Evolutionary conservation across 2,329 filamentous ascomycete genomes (phyloP), one percentile per base, ranked within the genome.

Genomic region (Beauveria medogensis): DNA sequence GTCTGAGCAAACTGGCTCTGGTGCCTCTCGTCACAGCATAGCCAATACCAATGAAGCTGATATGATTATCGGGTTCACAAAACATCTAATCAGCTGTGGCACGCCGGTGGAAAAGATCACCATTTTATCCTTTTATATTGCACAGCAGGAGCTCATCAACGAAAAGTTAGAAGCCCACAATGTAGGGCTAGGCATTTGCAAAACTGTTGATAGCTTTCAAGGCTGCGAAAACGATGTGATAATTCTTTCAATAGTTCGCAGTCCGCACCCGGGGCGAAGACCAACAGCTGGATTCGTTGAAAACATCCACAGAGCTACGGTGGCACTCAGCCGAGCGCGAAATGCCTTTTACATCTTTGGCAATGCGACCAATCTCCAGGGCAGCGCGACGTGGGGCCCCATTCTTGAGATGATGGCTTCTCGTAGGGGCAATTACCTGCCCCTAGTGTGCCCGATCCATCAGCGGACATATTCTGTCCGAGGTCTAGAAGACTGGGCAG

Each of bases 151-250:
- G 65, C 74, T 80, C 2, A 79, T 96, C 2, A 67, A 85, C 0
- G 77, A 75, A 16, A 71, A 74, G 6, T 71, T 87, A 3, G 71
- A 73, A 12, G 20, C 41, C 20, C 41, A 50, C 4, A 55, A 34
- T 5, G 5, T 12, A 65, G 67, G 20, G 69, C 74, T 44, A 47
- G 66, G 41, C 50, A 68, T 57, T 57, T 74, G 87, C 96, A 1
- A 83, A 40, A 96, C 92, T 0, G 90, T 97, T 0, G 92, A 96
- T 68, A 90, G 89, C 0, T 96, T 93, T 68, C 92, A 96, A 71
- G 92, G 92, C 14, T 91, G 96, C 67, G 91, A 96, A 70, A 96
- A 96, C 64, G 89, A 92, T 26, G 78, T 96, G 9, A 80, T 97
- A 10, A 70, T 96, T 2, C 76, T 96, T 0, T 96, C 92, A 0